Evolutionary conservation across 306 rosid species (phyloP).

Genomic region (Elaeagnus macrophylla): DNA sequence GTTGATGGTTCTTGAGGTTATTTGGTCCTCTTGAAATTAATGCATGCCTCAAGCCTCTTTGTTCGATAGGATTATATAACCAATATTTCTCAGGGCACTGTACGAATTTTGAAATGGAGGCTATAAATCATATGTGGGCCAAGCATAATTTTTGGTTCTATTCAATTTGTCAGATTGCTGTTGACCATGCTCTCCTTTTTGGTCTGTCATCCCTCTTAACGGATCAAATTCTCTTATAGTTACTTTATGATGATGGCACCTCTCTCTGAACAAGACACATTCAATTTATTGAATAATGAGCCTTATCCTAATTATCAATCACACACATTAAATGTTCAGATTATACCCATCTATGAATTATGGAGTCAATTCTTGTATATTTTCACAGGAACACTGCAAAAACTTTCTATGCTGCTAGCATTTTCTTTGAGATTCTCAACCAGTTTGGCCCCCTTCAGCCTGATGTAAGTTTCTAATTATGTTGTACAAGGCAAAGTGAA

Average conservation of each 20-base stretch:
- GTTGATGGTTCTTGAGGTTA: too few species aligned
- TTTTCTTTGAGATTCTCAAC: conserved; percentile 85
- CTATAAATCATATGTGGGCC: too few species aligned
- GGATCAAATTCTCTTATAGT: too few species aligned
- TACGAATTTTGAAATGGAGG: neutral
- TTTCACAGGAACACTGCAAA: conserved; percentile 81
- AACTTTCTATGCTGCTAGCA: conserved; percentile 98
- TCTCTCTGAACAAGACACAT: too few species aligned
- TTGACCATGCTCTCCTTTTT: too few species aligned
- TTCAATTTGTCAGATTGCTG: too few species aligned
- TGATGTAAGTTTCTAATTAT: conserved; percentile 56
- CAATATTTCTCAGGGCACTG: too few species aligned
- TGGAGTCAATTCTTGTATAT: conserved; percentile 13
- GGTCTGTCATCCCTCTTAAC: too few species aligned
- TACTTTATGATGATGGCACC: too few species aligned
- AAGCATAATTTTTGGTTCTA: too few species aligned
- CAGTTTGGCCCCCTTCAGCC: conserved; percentile 83
- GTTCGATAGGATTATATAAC: neutral
- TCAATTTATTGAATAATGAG: too few species aligned
- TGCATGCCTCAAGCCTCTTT: neutral
- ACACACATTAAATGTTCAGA: neutral
- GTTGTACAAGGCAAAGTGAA: neutral
- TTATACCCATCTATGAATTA: neutral
- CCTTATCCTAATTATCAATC: neutral
- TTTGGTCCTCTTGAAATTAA: neutral